These are phyloP conservation scores for Penicillium samsonianum DNA, from an alignment of 495 filamentous ascomycete genomes.

Conservation along the genomic window DNA sequence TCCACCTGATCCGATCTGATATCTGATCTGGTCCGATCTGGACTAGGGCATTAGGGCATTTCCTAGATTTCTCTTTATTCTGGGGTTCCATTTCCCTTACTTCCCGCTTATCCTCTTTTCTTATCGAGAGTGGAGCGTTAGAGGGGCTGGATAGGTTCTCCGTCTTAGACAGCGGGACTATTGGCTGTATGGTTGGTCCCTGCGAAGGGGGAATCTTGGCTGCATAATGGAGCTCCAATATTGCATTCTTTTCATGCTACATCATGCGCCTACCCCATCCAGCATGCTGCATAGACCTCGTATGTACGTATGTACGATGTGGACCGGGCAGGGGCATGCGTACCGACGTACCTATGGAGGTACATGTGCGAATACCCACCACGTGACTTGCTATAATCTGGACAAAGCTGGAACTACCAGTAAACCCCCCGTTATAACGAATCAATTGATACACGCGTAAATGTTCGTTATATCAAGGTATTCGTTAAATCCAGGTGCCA, in stretches of 20 bases:
- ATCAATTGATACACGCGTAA: too few relatives aligned
- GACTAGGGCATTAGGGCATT: not conserved
- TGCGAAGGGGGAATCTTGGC: constrained; percentile 10
- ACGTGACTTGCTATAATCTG: constrained; percentile 16
- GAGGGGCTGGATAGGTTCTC: not conserved
- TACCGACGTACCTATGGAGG: not conserved
- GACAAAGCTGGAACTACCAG: too few relatives aligned
- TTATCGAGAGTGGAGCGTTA: not conserved
- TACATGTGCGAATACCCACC: not conserved
- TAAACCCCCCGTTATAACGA: too few relatives aligned
- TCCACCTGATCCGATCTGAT: not conserved
- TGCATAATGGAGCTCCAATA: constrained; percentile 6
- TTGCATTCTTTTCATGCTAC: constrained; percentile 8
- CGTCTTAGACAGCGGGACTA: not conserved
- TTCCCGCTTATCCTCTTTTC: not conserved
- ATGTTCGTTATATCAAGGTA: too few relatives aligned
- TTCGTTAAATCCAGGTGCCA: too few relatives aligned
- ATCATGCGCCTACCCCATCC: constrained; percentile 2
- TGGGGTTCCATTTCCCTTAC: not conserved
- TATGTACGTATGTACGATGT: not conserved
- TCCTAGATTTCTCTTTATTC: not conserved
- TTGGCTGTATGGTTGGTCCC: not conserved
- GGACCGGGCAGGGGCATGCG: not conserved
- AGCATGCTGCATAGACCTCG: not conserved
- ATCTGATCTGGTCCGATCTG: not conserved